Evolutionary conservation across 208 protist species (phyloP).

Genomic region (Crithidia mellificae): DNA sequence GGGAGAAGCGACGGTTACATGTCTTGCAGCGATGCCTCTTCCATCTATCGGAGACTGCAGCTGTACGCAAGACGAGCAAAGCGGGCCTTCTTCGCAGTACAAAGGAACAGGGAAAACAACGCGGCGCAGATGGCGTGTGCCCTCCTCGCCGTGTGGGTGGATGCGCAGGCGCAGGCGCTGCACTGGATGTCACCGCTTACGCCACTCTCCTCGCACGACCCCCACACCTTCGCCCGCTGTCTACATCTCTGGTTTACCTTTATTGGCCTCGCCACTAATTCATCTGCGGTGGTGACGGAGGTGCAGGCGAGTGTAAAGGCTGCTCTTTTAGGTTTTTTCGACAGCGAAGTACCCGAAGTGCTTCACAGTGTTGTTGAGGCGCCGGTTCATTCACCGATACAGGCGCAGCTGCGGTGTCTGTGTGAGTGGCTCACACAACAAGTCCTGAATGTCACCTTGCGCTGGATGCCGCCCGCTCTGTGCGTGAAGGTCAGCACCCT

Average conservation of each 20-base stretch:
- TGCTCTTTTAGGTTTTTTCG: not conserved
- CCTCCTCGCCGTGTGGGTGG: not conserved
- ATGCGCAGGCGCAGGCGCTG: not conserved
- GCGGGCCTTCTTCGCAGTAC: not conserved
- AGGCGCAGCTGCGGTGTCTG: not conserved
- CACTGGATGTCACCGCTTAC: slow-evolving; percentile 10
- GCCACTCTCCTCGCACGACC: not conserved
- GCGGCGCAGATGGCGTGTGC: not conserved
- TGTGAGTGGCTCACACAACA: slow-evolving; percentile 3
- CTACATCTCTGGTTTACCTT: slow-evolving; percentile 11
- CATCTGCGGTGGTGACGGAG: not conserved
- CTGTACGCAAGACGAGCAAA: not conserved
- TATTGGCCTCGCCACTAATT: not conserved
- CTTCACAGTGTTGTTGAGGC: not conserved
- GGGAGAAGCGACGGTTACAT: not conserved
- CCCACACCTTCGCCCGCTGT: not conserved
- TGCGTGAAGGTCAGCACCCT: not conserved
- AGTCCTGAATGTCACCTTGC: not conserved
- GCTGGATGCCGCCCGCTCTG: not conserved
- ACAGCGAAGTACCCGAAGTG: not conserved
- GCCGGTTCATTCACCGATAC: not conserved
- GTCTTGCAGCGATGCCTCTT: not conserved
- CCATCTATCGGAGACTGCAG: not conserved
- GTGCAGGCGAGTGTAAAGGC: not conserved
- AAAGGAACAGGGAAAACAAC: not conserved